Base-by-base conservation (phyloP, 2,329 filamentous ascomycete genomes). In the Pseudogymnoascus sp. region DNA sequence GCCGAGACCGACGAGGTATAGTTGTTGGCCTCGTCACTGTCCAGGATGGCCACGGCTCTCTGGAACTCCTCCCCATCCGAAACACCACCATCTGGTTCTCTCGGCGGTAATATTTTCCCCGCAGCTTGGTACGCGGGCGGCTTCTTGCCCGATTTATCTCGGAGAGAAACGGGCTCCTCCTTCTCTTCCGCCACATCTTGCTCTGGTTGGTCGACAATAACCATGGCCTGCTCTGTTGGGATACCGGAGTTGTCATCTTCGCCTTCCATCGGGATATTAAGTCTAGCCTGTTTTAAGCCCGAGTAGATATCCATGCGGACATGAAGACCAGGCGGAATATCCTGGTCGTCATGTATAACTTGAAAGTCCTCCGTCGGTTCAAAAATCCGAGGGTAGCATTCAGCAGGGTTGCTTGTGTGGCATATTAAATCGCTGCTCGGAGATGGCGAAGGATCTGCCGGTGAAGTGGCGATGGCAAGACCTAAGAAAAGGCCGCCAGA, bases 311-410 rank as follows among this genome's bases (percentile, higher is more conserved):
- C 83, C 62, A 90, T 74, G 39, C 86, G 82, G 60, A 89, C 80
- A 70, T 90, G 87, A 4, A 90, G 79, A 5, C 87, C 87, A 0
- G 78, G 74, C 1, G 87, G 86, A 3, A 90, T 70, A 38, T 87
- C 81, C 71, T 90, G 87, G 67, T 87, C 87, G 36, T 84, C 79
- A 64, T 79, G 83, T 41, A 90, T 78, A 6, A 74, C 69, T 71
- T 88, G 85, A 66, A 89, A 90, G 62, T 87, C 80, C 58, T 85
- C 75, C 1, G 86, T 89, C 1, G 87, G 77, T 62, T 82, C 77
- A 64, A 90, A 90, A 1, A 86, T 65, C 58, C 79, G 80, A 1
- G 86, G 85, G 67, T 90, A 90, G 72, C 87, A 90, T 63, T 88
- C 85, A 52, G 78, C 73, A 0, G 78, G 75, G 67, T 86, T 79